Evolutionary conservation across 768 basidiomycete genomes (phyloP).

Genomic region (Mycena latifolia): DNA sequence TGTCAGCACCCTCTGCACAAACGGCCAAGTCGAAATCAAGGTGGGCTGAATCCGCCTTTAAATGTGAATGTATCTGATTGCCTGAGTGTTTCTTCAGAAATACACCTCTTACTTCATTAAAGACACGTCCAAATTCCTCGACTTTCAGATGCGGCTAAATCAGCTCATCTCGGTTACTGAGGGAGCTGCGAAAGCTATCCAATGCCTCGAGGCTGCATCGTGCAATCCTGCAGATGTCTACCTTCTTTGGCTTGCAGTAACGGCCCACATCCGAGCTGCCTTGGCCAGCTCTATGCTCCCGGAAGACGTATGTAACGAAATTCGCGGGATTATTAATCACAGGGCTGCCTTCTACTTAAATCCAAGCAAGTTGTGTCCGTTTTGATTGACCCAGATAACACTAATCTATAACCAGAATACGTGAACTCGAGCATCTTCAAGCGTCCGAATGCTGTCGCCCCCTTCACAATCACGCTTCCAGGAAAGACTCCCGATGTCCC

Average conservation of each 20-base stretch:
- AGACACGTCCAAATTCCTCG: not conserved
- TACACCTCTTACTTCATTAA: not conserved
- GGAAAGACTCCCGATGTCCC: slow-evolving; percentile 26
- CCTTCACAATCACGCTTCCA: slow-evolving; percentile 30
- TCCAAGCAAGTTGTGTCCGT: slow-evolving; percentile 1
- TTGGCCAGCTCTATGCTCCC: not conserved
- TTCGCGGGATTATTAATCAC: slow-evolving; percentile 1
- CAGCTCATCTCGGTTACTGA: no score
- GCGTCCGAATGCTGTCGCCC: no score
- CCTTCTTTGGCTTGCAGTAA: not conserved
- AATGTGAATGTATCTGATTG: no score
- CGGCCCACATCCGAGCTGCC: slow-evolving; percentile 4
- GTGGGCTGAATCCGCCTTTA: not conserved
- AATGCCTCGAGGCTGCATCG: no score
- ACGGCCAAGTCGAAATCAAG: slow-evolving; percentile 10
- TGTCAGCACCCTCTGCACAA: not conserved
- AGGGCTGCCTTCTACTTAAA: slow-evolving; percentile 12
- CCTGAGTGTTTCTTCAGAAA: no score
- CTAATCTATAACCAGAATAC: not conserved
- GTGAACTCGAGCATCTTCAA: not conserved
- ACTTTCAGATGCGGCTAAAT: slow-evolving; percentile 9
- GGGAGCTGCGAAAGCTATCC: no score
- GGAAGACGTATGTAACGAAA: slow-evolving; percentile 5
- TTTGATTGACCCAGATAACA: not conserved
- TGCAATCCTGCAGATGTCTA: no score